Percentiles rank a stretch among this genome's conserved stretches.
These are phyloP conservation scores for Lentinula edodes DNA, from an alignment of 768 basidiomycete species.

Conservation along the genomic window DNA sequence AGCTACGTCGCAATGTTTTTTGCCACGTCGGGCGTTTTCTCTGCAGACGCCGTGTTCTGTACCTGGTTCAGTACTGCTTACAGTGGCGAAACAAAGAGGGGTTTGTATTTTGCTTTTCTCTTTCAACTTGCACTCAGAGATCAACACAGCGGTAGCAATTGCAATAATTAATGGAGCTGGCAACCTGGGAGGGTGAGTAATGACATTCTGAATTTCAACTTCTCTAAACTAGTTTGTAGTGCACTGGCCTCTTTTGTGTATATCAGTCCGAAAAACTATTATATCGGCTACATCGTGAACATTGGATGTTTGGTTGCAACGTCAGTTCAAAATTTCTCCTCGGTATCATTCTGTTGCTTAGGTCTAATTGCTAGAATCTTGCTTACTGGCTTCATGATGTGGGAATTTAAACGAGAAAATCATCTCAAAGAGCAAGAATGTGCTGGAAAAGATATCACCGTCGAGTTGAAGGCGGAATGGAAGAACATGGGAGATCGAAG, in stretches of 20 bases:
- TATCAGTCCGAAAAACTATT: conserved; percentile 12
- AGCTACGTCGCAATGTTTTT: conserved; percentile 35
- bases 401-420: conserved; percentile 35
- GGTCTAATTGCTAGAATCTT: conserved; percentile 19
- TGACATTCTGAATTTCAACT: background rate
- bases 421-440: conserved; percentile 37
- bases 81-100: background rate
- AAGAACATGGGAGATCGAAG: conserved; percentile 39
- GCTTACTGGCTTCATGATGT: conserved; percentile 31
- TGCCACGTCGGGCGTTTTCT: conserved; percentile 35
- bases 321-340: background rate
- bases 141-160: conserved; percentile 31
- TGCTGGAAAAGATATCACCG: conserved; percentile 27
- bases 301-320: conserved; percentile 20
- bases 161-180: conserved; percentile 42
- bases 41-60: conserved; percentile 32
- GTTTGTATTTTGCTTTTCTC: conserved; percentile 18
- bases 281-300: conserved; percentile 11
- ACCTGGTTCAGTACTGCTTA: conserved; percentile 33
- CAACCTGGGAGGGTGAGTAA: conserved; percentile 34
- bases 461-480: conserved; percentile 26
- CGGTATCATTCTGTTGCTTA: background rate
- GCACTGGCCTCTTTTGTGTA: conserved; percentile 20
- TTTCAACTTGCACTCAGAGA: background rate
- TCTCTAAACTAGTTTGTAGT: conserved; percentile 1